Percentiles rank a stretch among this genome's conserved stretches.
phyloP scores from a whole-genome alignment of 768 basidiomycete species.

The Rhodotorula babjevae region DNA sequence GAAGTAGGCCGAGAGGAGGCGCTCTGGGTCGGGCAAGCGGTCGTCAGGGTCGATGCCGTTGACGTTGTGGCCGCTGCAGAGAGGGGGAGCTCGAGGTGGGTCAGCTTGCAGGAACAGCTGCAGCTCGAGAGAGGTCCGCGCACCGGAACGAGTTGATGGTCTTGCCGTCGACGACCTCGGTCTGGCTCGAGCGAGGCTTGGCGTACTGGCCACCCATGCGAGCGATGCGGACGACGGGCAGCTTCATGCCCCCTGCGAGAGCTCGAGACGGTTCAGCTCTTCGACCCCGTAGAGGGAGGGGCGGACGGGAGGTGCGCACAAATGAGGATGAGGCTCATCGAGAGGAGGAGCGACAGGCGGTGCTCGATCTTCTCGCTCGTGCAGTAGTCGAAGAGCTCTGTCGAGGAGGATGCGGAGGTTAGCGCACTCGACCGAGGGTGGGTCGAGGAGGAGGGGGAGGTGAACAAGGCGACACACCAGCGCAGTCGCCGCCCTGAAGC shows the following conservation, averaged over 20 bases:
- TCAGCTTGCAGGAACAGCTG: background rate
- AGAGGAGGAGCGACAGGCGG: constrained; percentile 84
- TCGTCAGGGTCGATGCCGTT: constrained; percentile 75
- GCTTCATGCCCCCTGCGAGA: constrained; percentile 61
- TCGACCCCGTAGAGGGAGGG: too few relatives aligned
- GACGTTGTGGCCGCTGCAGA: constrained; percentile 82
- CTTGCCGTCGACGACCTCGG: constrained; percentile 65
- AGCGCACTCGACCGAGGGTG: background rate
- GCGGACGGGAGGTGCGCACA: constrained; percentile 4
- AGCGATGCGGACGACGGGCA: constrained; percentile 69
- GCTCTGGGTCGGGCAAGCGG: constrained; percentile 81
- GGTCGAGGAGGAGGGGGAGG: constrained; percentile 50
- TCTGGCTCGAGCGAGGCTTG: constrained; percentile 71
- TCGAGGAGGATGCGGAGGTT: background rate
- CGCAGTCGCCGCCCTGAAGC: constrained; percentile 91
- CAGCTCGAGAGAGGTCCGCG: constrained; percentile 31
- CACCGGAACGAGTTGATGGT: constrained; percentile 84
- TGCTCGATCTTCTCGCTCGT: constrained; percentile 65
- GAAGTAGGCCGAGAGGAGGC: constrained; percentile 91
- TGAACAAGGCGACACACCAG: constrained; percentile 52
- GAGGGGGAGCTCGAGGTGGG: background rate
- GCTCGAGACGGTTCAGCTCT: background rate
- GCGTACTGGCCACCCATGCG: constrained; percentile 70
- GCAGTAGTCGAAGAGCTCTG: constrained; percentile 40
- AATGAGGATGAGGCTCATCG: constrained; percentile 89